Base-by-base conservation (phyloP, 1,284 basidiomycete species). In the Ganoderma lingzhi region DNA sequence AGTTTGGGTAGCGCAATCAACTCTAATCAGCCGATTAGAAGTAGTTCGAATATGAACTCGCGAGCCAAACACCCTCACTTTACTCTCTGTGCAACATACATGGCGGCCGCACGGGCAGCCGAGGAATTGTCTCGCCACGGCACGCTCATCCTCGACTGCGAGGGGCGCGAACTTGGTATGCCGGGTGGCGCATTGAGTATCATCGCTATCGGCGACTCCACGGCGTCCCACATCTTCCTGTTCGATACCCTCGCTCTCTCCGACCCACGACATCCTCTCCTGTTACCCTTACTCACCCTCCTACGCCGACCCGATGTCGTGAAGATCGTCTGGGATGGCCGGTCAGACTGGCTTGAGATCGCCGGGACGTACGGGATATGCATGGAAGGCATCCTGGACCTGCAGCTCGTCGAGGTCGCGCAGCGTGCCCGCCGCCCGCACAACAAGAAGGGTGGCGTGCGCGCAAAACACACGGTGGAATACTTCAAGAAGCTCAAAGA, bases 241-340 rank as follows among this genome's bases (percentile, higher is more conserved):
- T 81, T 85, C 65, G 84, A 85, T 72, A 78, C 80, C 64, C 71
- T 78, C 37, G 78, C 84, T 62, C 70, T 45, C 41, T 35, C 69
- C 6, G 41, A 66, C 60, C 51, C 70, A n/a, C 59, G 75, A 2
- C 70, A 69, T 56, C 66, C 71, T 8, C 69, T 73, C 51, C 71
- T 82, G 30, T 70, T 72, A 9, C 69, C 64, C 32, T 67, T 83
- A 2, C 69, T 81, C 12, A 44, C 65, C 19, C 71, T 83, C 19
- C 77, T 85, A 60, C 70, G 73, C 44, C 69, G 79, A 28, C 68
- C 74, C 9, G 65, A 68, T 0, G 71, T 83, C 55, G 75, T 78
- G 37, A 85, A 86, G 75, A 70, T 86, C 66, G 82, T 83, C 65
- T 85, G 84, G 84, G 84, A 85, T 70, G 84, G 84, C 19, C 78